A percentile compares a stretch with the other conserved stretches of the same genome.
Evolutionary conservation across 2,329 filamentous ascomycete species (phyloP).

Genomic region (Phaeosphaeria sp.): DNA sequence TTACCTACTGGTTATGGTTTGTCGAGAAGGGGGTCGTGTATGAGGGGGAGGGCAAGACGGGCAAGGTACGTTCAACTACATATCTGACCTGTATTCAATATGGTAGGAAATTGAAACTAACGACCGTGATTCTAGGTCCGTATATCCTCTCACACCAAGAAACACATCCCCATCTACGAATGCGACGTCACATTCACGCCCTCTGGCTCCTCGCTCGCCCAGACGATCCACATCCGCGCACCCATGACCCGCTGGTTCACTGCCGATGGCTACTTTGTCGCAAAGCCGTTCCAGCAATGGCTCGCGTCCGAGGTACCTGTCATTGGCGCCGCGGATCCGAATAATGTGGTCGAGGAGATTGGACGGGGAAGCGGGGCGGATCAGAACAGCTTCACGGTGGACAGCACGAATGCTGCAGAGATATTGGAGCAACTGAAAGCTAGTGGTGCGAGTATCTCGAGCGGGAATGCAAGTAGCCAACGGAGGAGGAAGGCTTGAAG

Average conservation of each 20-base stretch:
- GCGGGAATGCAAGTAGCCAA: slow-evolving; percentile 32
- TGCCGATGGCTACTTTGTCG: slow-evolving; percentile 75
- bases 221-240: slow-evolving; percentile 63
- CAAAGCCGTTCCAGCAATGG: slow-evolving; percentile 78
- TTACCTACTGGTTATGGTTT: slow-evolving; percentile 84
- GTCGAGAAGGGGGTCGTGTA: slow-evolving; percentile 87
- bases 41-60: slow-evolving; percentile 72
- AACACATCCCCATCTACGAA: slow-evolving; percentile 82
- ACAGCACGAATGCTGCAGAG: slow-evolving; percentile 41
- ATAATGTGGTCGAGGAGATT: slow-evolving; percentile 56
- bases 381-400: slow-evolving; percentile 32
- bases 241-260: slow-evolving; percentile 79
- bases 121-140: slow-evolving; percentile 63
- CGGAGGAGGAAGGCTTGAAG: slow-evolving; percentile 41
- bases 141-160: slow-evolving; percentile 75
- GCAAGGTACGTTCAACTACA: slow-evolving; percentile 66
- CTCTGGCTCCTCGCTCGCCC: slow-evolving; percentile 35
- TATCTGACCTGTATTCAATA: no score
- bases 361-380: slow-evolving; percentile 43
- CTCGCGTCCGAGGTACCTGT: slow-evolving; percentile 71
- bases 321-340: slow-evolving; percentile 71
- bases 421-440: slow-evolving; percentile 47
- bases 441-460: slow-evolving; percentile 34
- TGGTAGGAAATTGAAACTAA: no score
- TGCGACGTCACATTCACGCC: slow-evolving; percentile 67